Conservation (phyloP, 768 basidiomycete genomes). For the Butyriboletus loyo region DNA sequence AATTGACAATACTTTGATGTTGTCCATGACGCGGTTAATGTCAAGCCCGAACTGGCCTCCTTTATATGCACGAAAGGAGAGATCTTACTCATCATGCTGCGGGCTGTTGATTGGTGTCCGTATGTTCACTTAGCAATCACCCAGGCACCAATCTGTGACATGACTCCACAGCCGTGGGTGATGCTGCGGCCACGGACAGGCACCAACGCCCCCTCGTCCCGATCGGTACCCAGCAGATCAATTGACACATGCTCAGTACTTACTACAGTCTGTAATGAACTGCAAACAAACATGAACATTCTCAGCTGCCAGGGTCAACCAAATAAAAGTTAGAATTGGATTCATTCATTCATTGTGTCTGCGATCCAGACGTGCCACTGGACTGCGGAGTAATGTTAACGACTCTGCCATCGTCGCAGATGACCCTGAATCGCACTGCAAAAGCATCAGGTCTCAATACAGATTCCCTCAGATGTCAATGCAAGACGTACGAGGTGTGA, state of each 20-base stretch:
- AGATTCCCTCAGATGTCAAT: background rate
- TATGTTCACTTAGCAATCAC: too few species aligned
- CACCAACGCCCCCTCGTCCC: background rate
- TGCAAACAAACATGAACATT: background rate
- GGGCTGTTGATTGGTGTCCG: too few species aligned
- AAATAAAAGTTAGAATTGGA: too few species aligned
- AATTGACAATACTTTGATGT: constrained; percentile 37
- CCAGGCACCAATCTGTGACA: background rate
- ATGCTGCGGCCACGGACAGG: background rate
- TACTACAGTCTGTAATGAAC: background rate
- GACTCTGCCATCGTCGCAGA: constrained; percentile 56
- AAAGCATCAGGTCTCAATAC: background rate
- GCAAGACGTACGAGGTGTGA: constrained; percentile 51
- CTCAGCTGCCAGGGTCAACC: background rate
- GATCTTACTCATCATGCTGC: constrained; percentile 5
- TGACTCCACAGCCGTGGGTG: background rate
- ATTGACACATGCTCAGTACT: background rate
- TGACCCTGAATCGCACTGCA: constrained; percentile 66
- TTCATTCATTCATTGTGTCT: background rate
- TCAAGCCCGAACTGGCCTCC: background rate
- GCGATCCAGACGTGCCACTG: background rate
- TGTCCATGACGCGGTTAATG: constrained; percentile 14
- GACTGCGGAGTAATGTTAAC: constrained; percentile 32
- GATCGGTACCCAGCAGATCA: too few species aligned
- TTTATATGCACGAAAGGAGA: too few species aligned